A percentile compares a stretch with the other conserved stretches of the same genome.
These are phyloP conservation scores for Penicillium riverlandense DNA, from an alignment of 495 filamentous ascomycete genomes.

Conservation along the genomic window DNA sequence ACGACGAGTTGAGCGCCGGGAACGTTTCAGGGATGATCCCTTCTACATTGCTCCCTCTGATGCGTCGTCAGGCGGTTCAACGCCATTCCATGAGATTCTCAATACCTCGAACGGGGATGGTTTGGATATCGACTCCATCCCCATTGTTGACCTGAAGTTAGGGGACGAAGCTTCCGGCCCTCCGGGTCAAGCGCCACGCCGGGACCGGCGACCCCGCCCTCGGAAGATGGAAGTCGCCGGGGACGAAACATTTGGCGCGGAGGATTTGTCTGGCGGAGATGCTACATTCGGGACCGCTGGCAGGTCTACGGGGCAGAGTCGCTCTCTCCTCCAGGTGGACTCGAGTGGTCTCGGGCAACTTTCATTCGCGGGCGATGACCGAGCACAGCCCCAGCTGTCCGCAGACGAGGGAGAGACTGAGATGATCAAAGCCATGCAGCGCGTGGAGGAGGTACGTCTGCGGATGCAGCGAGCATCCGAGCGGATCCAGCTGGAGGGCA, in stretches of 20 bases:
- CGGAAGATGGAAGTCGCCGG: conserved; percentile 51
- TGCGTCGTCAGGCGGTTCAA: conserved; percentile 45
- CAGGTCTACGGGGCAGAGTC: conserved; percentile 37
- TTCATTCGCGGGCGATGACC: conserved; percentile 43
- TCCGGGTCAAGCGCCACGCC: conserved; percentile 9
- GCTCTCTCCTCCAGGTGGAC: conserved; percentile 70
- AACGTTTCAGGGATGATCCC: conserved; percentile 84
- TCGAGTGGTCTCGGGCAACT: conserved; percentile 68
- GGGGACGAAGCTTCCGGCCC: conserved; percentile 28
- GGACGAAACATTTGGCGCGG: conserved; percentile 46
- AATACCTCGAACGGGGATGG: conserved; percentile 60
- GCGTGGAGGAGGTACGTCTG: conserved; percentile 75
- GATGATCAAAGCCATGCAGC: conserved; percentile 75
- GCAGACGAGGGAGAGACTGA: conserved; percentile 60
- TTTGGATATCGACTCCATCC: conserved; percentile 87
- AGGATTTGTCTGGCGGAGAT: conserved; percentile 24
- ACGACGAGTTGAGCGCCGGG: conserved; percentile 59
- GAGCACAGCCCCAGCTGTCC: conserved; percentile 1
- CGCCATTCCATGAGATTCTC: conserved; percentile 66
- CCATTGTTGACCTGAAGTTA: conserved; percentile 84
- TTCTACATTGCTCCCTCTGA: conserved; percentile 75
- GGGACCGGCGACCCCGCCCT: conserved; percentile 20
- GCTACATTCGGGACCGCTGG: neutral
- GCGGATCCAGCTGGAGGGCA: conserved; percentile 64
- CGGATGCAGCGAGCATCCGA: conserved; percentile 92